Evolutionary conservation across 805 yeast genomes (phyloP), one percentile per base, ranked within the genome.

Genomic region (Wickerhamiella slavikovae): DNA sequence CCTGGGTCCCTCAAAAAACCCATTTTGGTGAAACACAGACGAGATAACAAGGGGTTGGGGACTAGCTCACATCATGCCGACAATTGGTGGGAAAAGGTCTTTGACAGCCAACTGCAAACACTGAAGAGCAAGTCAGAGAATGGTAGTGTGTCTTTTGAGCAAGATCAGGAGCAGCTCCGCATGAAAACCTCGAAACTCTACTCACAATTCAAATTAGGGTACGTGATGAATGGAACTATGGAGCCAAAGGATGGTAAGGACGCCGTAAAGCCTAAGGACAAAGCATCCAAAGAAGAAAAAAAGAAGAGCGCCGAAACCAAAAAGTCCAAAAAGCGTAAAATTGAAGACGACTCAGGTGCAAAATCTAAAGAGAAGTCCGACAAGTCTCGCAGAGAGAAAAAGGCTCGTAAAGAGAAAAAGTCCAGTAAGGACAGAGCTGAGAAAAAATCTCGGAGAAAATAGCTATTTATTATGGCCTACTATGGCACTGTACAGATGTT

Each of bases 21-120:
- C 0, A 69, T 85, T 24, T 52, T 85, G 36, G 94, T 89, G 32
- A 75, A 74, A 39, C 95, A 85, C 45, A 82, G 89, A 52, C 72
- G 70, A 41, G 94, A 85, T 45, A 71, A 70, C 34, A 82, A 80
- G 46, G 98, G 98, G 7, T 60, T 85, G 16, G 98, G 98, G 0
- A 73, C 75, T 45, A 62, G 64, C 15, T 55, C 59, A 7, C 72
- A 69, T 29, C 89, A 79, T 39, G 66, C 71, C 11, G 93, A 78
- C 38, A 74, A 79, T 27, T 85, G 98, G 98, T 85, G 98, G 98
- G 98, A 85, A 40, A 64, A 78, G 38, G 59, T 85, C 26, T 89
- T 89, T 55, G 95, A 85, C 51, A 94, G 94, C 2, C 94, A 82
- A 39, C 60, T 85, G 38, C 78, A 79, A 45, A 65, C 68, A 6